Base-by-base conservation (phyloP, 805 yeast genomes). In the Yamadazyma akitaensis region DNA sequence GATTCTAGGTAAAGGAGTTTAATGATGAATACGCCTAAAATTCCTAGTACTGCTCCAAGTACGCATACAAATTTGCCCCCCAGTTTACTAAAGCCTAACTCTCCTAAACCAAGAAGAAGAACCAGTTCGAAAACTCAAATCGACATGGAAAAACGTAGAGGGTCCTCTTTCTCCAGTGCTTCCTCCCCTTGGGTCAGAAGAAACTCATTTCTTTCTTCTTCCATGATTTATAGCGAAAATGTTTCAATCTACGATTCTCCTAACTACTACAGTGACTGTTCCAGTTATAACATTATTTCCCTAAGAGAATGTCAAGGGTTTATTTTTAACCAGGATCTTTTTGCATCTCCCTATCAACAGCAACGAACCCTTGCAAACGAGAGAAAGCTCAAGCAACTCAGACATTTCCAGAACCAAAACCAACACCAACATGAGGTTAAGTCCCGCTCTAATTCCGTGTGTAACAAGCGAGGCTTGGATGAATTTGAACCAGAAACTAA, bases 261-360 rank as follows among this genome's bases (percentile, higher is more conserved):
- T 11, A 62, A 60, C 42, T 72, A 69, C 48, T 62, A 60, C 34
- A 53, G 58, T 34, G 63, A 60, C 24, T 40, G 60, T 3, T 45
- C 62, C 1, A 54, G 65, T 41, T 63, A 60, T 48, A 65, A 58
- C 47, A 62, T 69, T 13, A 70, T 82, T 32, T 72, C 78, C 13
- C 64, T 82, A 34, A 72, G 70, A 19, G 85, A 84, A 55, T 76
- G 84, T 28, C 91, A 85, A 58, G 94, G 94, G 2, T 85, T 85
- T 55, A 63, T 78, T 2, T 85, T 88, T 79, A 85, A 85, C 59
- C 91, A 85, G 57, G 91, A 85, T 55, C 64, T 84, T 39, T 85
- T 84, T 71, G 91, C 89, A 2, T 72, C 83, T 1, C 82, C 83
- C 25, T 82, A 80, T 59, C 87, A 83, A 56, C 91, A 85, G 47